These are phyloP conservation scores for Xylariaceae sp. DNA, from an alignment of 2,329 filamentous ascomycete genomes.

Conservation along the genomic window DNA sequence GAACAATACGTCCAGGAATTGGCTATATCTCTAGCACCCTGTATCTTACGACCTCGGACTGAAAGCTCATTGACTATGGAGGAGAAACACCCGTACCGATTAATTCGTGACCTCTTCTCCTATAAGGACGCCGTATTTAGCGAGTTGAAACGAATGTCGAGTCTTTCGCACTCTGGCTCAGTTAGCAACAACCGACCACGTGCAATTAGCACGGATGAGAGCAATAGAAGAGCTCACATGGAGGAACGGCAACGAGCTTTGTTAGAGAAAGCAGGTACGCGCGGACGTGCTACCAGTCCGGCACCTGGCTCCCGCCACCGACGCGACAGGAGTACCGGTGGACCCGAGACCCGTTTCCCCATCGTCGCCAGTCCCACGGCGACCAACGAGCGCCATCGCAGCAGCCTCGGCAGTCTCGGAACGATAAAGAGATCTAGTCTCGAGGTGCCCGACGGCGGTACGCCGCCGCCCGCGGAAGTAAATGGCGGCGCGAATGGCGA, in stretches of 20 bases:
- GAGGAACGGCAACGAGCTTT: slow-evolving; percentile 88
- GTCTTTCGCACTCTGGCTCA: slow-evolving; percentile 66
- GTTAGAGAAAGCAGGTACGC: slow-evolving; percentile 63
- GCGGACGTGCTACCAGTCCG: slow-evolving; percentile 76
- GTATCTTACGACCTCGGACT: slow-evolving; percentile 81
- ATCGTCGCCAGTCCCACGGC: slow-evolving; percentile 72
- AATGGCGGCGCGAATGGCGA: slow-evolving; percentile 47
- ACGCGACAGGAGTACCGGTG: slow-evolving; percentile 77
- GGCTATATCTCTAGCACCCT: slow-evolving; percentile 76
- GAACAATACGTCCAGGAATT: slow-evolving; percentile 80
- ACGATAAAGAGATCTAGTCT: slow-evolving; percentile 68
- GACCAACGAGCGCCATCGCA: slow-evolving; percentile 53
- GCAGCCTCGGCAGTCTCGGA: slow-evolving; percentile 46
- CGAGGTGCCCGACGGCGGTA: slow-evolving; percentile 72
- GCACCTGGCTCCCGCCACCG: slow-evolving; percentile 68
- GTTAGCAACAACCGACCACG: slow-evolving; percentile 67
- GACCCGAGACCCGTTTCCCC: slow-evolving; percentile 80
- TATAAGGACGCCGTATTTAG: slow-evolving; percentile 96
- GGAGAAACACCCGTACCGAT: slow-evolving; percentile 87
- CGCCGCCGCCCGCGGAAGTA: slow-evolving; percentile 44
- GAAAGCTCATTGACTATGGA: slow-evolving; percentile 94
- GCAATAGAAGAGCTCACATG: slow-evolving; percentile 89
- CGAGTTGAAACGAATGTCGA: slow-evolving; percentile 88
- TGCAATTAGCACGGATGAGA: slow-evolving; percentile 93
- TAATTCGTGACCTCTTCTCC: slow-evolving; percentile 88